Evolutionary conservation across 306 rosid species (phyloP), one percentile per base, ranked within the genome.

Genomic region (Cucurbita argyrosperma): DNA sequence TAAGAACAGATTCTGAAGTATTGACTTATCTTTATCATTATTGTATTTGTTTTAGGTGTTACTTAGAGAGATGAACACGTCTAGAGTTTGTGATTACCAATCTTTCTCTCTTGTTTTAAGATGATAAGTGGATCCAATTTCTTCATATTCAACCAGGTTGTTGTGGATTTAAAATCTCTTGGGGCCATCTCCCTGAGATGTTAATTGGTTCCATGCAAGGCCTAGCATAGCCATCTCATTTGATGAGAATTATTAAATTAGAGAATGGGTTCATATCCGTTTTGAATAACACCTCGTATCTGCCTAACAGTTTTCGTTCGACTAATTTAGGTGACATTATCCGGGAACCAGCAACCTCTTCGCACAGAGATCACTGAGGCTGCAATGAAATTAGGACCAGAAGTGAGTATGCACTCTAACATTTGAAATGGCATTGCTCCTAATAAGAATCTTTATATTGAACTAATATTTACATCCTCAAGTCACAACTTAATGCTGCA

Each of bases 341-440:
- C 94, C 21, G 97, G 97, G 79, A 86, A 88, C 80, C 97, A 90
- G 83, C 89, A 86, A 76, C 96, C 96, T 51, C 80, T 92, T 9
- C 86, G 89, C 38, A 87, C 90, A n/a, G 88, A 85, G 84, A 89
- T 91, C 67, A 86, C 92, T 1, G 96, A 88, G 85, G 95, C 95
- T 76, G 97, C 97, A 47, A 87, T 90, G 96, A 88, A 90, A 80
- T 82, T 92, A 81, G 96, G 97, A 79, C 67, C 96, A 10, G 97
- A 90, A 81, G 97, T 87, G 80, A 83, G 94, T 79, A 9, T 53
- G 12, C 46, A 53, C 68, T 74, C 62, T 61, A 30, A 8, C 59
- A 49, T 26, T 49, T 49, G 40, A 46, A 21, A 45, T 43, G 47
- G 38, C 72, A 67, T 67, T 21, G 72, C 56, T 46, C 6, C 11